Evolutionary conservation across 768 basidiomycete species (phyloP).

Genomic region (Pleurotus pulmonarius): DNA sequence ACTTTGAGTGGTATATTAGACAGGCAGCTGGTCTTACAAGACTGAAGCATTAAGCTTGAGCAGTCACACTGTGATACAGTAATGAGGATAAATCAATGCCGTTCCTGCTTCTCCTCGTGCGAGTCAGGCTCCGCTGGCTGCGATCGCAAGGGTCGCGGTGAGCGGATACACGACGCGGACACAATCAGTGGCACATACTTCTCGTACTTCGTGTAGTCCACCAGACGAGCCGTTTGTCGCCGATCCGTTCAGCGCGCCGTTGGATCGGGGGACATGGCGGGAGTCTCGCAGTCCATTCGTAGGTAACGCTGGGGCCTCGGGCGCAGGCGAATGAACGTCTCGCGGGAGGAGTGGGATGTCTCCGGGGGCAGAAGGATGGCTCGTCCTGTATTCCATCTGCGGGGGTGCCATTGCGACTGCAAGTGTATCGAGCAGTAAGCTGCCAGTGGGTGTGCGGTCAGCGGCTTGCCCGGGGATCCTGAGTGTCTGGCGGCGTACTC

Average conservation of each 20-base stretch:
- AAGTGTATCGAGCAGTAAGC: slow-evolving; percentile 3
- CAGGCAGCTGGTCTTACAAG: too few relatives aligned
- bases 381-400: not conserved
- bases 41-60: too few relatives aligned
- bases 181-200: too few relatives aligned
- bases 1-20: too few relatives aligned
- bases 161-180: too few relatives aligned
- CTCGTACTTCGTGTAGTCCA: not conserved
- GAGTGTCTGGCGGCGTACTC: slow-evolving; percentile 30
- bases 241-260: slow-evolving; percentile 1
- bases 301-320: not conserved
- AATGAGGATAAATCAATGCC: too few relatives aligned
- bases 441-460: not conserved
- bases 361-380: not conserved
- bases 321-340: not conserved
- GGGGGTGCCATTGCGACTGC: not conserved
- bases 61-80: too few relatives aligned
- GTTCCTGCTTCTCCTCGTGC: too few relatives aligned
- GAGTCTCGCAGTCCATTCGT: not conserved
- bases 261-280: not conserved
- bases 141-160: too few relatives aligned
- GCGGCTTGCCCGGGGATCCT: not conserved
- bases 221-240: slow-evolving; percentile 1
- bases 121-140: too few relatives aligned
- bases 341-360: not conserved